These are phyloP conservation scores for Amylocarpus encephaloides DNA, from an alignment of 2,329 filamentous ascomycete genomes.

Conservation along the genomic window DNA sequence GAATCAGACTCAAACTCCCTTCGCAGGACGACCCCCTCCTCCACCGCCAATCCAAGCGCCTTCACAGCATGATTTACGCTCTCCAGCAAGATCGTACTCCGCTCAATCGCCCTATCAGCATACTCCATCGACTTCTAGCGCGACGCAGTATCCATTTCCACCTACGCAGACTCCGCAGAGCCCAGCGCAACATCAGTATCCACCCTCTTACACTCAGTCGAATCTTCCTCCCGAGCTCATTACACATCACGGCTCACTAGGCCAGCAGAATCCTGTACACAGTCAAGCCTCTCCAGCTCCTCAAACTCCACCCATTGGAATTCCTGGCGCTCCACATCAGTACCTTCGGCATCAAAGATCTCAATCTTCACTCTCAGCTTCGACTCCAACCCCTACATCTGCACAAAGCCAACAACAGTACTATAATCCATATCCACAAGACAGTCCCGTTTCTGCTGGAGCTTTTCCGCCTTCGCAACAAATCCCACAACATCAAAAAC, in stretches of 20 bases:
- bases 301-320: constrained; percentile 31
- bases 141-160: constrained; percentile 30
- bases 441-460: constrained; percentile 40
- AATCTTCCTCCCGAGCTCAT: constrained; percentile 22
- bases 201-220: constrained; percentile 23
- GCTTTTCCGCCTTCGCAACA: neutral
- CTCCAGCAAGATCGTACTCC: constrained; percentile 35
- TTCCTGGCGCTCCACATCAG: constrained; percentile 29
- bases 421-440: constrained; percentile 44
- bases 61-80: constrained; percentile 34
- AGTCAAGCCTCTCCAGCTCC: constrained; percentile 27
- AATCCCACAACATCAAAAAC: constrained; percentile 27
- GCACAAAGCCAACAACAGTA: constrained; percentile 53
- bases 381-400: constrained; percentile 60
- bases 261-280: constrained; percentile 7
- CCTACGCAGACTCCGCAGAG: constrained; percentile 28
- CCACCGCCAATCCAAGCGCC: constrained; percentile 39
- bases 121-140: constrained; percentile 26
- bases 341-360: constrained; percentile 42
- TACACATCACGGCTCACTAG: constrained; percentile 25
- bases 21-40: constrained; percentile 29
- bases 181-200: constrained; percentile 30
- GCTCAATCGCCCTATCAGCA: constrained; percentile 32
- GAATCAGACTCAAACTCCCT: constrained; percentile 22
- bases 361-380: constrained; percentile 51